phyloP scores from a whole-genome alignment of 1,139 yeast species.

The Candida gigantensis region DNA sequence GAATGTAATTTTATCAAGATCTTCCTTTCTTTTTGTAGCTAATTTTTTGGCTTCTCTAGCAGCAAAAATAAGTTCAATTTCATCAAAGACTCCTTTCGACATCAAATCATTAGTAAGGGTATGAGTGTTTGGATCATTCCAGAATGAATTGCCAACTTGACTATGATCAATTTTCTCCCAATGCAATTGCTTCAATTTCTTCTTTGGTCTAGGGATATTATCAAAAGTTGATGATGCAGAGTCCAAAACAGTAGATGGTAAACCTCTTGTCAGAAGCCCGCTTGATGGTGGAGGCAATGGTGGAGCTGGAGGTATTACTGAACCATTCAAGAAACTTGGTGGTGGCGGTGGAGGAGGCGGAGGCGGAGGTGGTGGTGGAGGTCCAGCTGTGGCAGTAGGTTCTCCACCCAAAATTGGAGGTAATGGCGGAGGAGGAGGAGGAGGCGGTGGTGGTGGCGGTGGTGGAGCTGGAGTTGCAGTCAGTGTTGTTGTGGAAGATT shows the following conservation, averaged over 20 bases:
- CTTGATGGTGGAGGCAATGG: constrained; percentile 26
- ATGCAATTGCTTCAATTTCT: constrained; percentile 76
- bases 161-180: constrained; percentile 73
- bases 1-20: constrained; percentile 55
- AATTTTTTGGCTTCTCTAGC: constrained; percentile 70
- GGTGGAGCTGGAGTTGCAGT: neutral
- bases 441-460: constrained; percentile 23
- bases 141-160: constrained; percentile 60
- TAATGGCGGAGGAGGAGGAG: constrained; percentile 16
- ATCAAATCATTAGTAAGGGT: constrained; percentile 59
- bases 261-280: constrained; percentile 26
- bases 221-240: constrained; percentile 43
- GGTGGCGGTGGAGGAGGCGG: constrained; percentile 28
- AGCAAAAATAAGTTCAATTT: constrained; percentile 73
- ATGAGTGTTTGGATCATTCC: constrained; percentile 47
- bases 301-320: constrained; percentile 23
- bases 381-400: constrained; percentile 12
- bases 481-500: too few species aligned
- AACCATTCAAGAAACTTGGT: constrained; percentile 12
- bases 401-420: constrained; percentile 23
- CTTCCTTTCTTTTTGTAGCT: constrained; percentile 50
- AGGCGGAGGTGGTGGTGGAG: constrained; percentile 26
- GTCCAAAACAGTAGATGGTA: constrained; percentile 23
- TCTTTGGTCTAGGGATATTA: constrained; percentile 71
- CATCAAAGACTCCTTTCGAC: constrained; percentile 73